Evolutionary conservation across 1,284 basidiomycete genomes (phyloP).

Genomic region (Veloboletus limbatus): DNA sequence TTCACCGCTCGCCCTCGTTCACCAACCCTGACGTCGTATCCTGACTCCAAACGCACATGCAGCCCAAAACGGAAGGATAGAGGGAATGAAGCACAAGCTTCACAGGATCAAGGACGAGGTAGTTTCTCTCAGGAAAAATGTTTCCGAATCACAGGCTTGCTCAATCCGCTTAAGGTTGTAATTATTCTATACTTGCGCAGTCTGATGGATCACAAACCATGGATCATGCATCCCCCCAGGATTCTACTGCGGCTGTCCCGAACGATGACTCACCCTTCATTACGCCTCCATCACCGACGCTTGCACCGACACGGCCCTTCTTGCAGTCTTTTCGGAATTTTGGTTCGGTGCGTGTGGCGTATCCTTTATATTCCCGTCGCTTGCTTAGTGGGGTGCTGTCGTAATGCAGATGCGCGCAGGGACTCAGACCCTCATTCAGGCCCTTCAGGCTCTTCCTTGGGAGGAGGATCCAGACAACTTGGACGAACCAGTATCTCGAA

Average conservation of each 20-base stretch:
- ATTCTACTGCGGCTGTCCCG: conserved; percentile 15
- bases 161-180: conserved; percentile 25
- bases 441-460: conserved; percentile 78
- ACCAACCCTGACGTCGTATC: conserved; percentile 29
- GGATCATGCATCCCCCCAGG: conserved; percentile 12
- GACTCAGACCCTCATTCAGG: conserved; percentile 82
- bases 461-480: conserved; percentile 63
- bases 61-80: conserved; percentile 54
- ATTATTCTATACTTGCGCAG: conserved; percentile 11
- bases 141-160: conserved; percentile 13
- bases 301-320: conserved; percentile 41
- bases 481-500: conserved; percentile 51
- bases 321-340: conserved; percentile 56
- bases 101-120: conserved; percentile 34
- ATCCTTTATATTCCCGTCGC: not conserved
- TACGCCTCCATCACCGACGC: conserved; percentile 62
- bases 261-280: conserved; percentile 78
- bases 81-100: conserved; percentile 39
- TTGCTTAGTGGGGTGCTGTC: conserved; percentile 6
- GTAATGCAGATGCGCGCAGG: conserved; percentile 69
- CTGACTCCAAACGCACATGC: conserved; percentile 51
- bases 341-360: conserved; percentile 54
- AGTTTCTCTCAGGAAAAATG: conserved; percentile 7
- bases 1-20: conserved; percentile 40
- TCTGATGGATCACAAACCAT: conserved; percentile 12